Evolutionary conservation across 1,139 yeast genomes (phyloP).

Genomic region (Pichia sp.): DNA sequence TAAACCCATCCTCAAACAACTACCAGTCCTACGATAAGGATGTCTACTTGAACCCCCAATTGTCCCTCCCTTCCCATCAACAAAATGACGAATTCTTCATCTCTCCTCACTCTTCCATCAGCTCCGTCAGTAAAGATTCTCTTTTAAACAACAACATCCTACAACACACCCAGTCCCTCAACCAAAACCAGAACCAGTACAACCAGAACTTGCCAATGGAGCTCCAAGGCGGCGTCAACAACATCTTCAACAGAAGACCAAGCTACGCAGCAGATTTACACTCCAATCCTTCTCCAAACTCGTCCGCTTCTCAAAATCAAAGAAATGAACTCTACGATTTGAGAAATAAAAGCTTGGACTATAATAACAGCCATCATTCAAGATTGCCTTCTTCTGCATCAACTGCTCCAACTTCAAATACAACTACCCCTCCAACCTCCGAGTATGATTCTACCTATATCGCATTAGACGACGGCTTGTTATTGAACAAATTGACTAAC

Average conservation of each 20-base stretch:
- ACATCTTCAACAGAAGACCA: constrained; percentile 61
- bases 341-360: constrained; percentile 26
- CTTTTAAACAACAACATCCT: constrained; percentile 14
- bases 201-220: constrained; percentile 54
- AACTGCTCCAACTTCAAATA: not conserved
- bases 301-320: constrained; percentile 3
- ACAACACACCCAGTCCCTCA: constrained; percentile 13
- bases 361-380: constrained; percentile 6
- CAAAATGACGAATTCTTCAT: constrained; percentile 18
- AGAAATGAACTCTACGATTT: constrained; percentile 13
- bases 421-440: constrained; percentile 3
- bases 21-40: constrained; percentile 9
- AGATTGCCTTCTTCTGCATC: no score
- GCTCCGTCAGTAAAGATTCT: constrained; percentile 28
- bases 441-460: constrained; percentile 22
- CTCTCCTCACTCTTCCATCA: constrained; percentile 31
- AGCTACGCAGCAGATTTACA: constrained; percentile 63
- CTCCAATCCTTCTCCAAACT: not conserved
- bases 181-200: constrained; percentile 8
- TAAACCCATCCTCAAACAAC: not conserved
- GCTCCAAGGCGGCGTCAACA: constrained; percentile 63
- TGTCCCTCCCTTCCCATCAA: constrained; percentile 13
- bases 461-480: constrained; percentile 55
- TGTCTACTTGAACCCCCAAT: constrained; percentile 19
- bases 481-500: constrained; percentile 46